Evolutionary conservation across 2,329 filamentous ascomycete genomes (phyloP), one percentile per base, ranked within the genome.

Genomic region (Calcarisporium arbuscula): DNA sequence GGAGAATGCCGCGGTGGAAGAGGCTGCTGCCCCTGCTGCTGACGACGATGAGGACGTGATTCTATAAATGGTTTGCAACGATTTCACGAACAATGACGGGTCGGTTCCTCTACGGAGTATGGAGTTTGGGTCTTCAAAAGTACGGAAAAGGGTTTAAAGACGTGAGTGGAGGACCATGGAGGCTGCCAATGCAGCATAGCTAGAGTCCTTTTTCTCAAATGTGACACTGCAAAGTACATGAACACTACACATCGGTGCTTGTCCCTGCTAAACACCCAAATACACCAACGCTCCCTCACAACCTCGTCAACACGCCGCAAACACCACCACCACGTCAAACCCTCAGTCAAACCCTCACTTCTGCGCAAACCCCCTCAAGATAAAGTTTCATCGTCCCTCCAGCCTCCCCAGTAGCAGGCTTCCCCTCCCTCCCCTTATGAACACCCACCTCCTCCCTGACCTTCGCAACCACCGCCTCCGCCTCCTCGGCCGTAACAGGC

Each of bases 401-500:
- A 6, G 72, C 18, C 32, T 58, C 52, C 12, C 72, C 74, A 19
- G 69, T 62, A 41, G 62, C 52, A 5, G 44, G 41, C 52, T 67
- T 69, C 32, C 48, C 51, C 57, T 74, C 67, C 46, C 52, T 68
- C 36, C 57, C 66, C 0, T 58, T 61, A 11, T 50, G 36, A 11
- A 49, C 49, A 29, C 57, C 54, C 9, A 60, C 42, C 29, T 47
- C 47, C 12, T 63, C 61, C 39, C 48, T 44, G 7, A 72, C 50
- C 30, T 44, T 54, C 29, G 40, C 43, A 19, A 90, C 48, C 28
- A 89, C 56, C 17, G 58, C 68, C 40, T 71, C 55, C 15, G 76
- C 77, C 58, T 89, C 80, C 17, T 78, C 74, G 23, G 51, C 49
- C 1, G 83, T 77, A 38, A 67, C 67, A 42, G 72, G 67, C 44